Percentiles rank a stretch among this genome's conserved stretches.
phyloP scores from a whole-genome alignment of 139 green algal genomes.

The Micractinium sp. region DNA sequence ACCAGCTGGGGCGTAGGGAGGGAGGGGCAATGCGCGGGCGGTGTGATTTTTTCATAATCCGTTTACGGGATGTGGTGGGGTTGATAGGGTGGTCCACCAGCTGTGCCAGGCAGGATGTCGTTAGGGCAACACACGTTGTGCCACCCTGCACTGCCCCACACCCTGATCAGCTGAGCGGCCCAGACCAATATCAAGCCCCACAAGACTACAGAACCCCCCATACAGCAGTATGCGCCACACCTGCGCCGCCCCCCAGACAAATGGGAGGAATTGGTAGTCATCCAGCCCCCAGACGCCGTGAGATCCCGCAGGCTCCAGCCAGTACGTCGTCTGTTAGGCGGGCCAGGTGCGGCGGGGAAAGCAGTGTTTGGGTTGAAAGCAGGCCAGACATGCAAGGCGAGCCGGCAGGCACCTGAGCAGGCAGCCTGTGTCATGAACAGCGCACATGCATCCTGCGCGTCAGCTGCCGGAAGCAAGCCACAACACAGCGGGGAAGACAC shows the following conservation, averaged over 20 bases:
- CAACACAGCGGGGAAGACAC: background rate
- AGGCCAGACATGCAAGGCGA: background rate
- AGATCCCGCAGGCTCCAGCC: slow-evolving; percentile 94
- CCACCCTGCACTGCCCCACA: too few species aligned
- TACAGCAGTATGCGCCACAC: slow-evolving; percentile 7
- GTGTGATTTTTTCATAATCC: too few species aligned
- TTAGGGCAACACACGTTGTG: too few species aligned
- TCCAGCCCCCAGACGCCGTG: slow-evolving; percentile 98
- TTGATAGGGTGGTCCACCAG: too few species aligned
- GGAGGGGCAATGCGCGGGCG: background rate
- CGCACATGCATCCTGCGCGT: too few species aligned
- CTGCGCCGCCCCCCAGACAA: slow-evolving; percentile 88
- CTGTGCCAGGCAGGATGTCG: too few species aligned
- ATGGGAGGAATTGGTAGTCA: slow-evolving; percentile 99
- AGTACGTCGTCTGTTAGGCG: slow-evolving; percentile 81
- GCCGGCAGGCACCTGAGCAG: background rate
- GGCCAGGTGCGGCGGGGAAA: background rate
- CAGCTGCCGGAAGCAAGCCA: background rate
- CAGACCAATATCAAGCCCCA: too few species aligned
- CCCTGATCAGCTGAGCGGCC: too few species aligned
- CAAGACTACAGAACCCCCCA: background rate
- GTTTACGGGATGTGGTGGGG: background rate
- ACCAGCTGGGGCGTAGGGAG: slow-evolving; percentile 68
- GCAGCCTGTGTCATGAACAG: background rate
- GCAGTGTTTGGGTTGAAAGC: background rate